Base-by-base conservation (phyloP, 768 basidiomycete genomes). In the Boletus rex-veris region DNA sequence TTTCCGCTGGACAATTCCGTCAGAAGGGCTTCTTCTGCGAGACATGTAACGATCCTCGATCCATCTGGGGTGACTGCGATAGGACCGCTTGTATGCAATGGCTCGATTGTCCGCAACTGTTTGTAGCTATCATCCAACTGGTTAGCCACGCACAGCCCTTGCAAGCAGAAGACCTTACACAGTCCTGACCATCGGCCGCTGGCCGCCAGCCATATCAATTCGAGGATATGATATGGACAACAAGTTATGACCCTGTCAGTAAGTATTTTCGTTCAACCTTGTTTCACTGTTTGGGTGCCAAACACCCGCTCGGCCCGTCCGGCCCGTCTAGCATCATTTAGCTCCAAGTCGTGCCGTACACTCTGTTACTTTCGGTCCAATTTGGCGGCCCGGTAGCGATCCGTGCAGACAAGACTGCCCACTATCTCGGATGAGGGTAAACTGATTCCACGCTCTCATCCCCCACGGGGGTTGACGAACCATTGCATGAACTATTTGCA, bases 41-140 rank as follows among this genome's bases (percentile, higher is more conserved):
- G 82, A 58, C 93, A 94, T 36, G 92, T 93, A 48, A 93, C 80
- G 31, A 98, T 77, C 71, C 78, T 85, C 50, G 73, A 76, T 45
- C 91, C 94, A 74, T 98, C 91, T 43, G 74, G 69, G 5, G 91
- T 85, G 45, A 91, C 75, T 11, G 89, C 83, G 26, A 94, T 84
- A 15, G 92, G 89, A 30, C 97, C 97, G 38, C 83, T 83, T 2
- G 96, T 98, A 66, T 97, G 90, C 41, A 96, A 73, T 4, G 95
- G 92, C 36, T 79, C 80, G 49, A 93, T 85, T 12, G 81, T 77
- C 49, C 86, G 79, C 18, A 71, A 76, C 69, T 89, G 90, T 71
- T 86, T 88, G 72, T 89, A 93, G 30, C 91, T 93, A 51, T 28
- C 15, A 15, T 30, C 18, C 21, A 41, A 43, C 30, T 41, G 48